Evolutionary conservation across 441 rosid species (phyloP), one percentile per base, ranked within the genome.

Genomic region (Kokia cookei): DNA sequence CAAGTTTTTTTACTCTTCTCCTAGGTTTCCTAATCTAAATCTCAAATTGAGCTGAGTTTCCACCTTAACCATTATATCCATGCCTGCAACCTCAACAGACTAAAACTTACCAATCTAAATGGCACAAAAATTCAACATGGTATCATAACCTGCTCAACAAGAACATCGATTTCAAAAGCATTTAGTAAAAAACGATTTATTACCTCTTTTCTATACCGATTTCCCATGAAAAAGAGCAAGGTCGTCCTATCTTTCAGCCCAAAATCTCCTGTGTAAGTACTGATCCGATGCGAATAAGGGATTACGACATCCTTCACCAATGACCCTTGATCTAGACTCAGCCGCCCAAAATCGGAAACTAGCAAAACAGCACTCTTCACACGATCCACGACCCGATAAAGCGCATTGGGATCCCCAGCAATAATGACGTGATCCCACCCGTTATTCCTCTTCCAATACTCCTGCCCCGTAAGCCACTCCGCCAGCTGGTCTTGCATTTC

Each of bases 211-310:
- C 97, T 87, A 73, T 86, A 95, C 11, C 98, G 92, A 77, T 95
- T 95, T 6, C 99, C 99, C 99, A 95, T 95, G 85, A 95, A 95
- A 83, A 95, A 95, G 80, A 95, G 83, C 73, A 95, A 84, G 0
- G 91, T 95, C 53, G 82, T 83, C 47, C 99, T 85, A 43, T 83
- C 76, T 53, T 87, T 75, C 1, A 90, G 84, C 22, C 95, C 93
- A 7, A 86, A 64, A 35, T 88, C 93, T 0, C 98, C 99, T 1
- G 63, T 83, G 72, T 85, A 95, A 51, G 84, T 63, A 70, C 85
- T 88, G 69, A 95, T 91, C 76, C 98, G 82, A 77, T 93, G 97
- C 9, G 98, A 86, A 61, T 95, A 95, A 22, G 98, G 99, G 40
- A 95, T 83, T 1, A 93, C 89, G 50, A 95, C 89, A 72, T 95